phyloP scores from a whole-genome alignment of 1,284 basidiomycete species.

The Cutaneotrichosporon mucoides region DNA sequence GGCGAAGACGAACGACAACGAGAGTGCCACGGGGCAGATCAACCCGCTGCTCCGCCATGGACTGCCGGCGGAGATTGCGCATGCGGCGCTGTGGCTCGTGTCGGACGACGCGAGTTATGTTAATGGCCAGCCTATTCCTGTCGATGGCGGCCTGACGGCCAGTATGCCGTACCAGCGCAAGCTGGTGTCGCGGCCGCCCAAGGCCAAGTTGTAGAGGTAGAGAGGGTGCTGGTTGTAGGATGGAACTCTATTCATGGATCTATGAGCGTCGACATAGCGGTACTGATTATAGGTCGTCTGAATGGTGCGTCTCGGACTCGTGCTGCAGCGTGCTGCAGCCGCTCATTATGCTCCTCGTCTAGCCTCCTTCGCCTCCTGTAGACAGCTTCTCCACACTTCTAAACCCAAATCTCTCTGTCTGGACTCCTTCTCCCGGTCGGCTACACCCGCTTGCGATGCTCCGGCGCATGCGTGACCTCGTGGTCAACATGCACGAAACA shows the following conservation, averaged over 20 bases:
- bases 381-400: too few species aligned
- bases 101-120: conserved; percentile 89
- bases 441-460: conserved; percentile 24
- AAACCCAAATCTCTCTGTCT: too few species aligned
- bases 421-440: neutral
- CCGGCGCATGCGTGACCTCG: conserved; percentile 68
- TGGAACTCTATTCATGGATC: too few species aligned
- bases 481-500: conserved; percentile 94
- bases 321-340: too few species aligned
- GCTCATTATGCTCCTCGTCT: too few species aligned
- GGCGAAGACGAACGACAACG: conserved; percentile 60
- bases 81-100: conserved; percentile 77
- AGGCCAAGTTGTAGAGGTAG: conserved; percentile 46
- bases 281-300: too few species aligned
- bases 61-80: conserved; percentile 64
- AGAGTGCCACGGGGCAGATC: conserved; percentile 72
- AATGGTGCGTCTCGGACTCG: too few species aligned
- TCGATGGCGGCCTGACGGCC: conserved; percentile 77
- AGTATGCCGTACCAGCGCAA: conserved; percentile 59
- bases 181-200: conserved; percentile 37
- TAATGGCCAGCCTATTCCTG: conserved; percentile 80
- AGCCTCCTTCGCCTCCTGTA: too few species aligned
- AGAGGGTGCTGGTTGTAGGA: neutral
- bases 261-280: too few species aligned
- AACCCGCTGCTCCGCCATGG: conserved; percentile 79